These are phyloP conservation scores for Lentinus brumalis DNA, from an alignment of 768 basidiomycete genomes.

Conservation along the genomic window DNA sequence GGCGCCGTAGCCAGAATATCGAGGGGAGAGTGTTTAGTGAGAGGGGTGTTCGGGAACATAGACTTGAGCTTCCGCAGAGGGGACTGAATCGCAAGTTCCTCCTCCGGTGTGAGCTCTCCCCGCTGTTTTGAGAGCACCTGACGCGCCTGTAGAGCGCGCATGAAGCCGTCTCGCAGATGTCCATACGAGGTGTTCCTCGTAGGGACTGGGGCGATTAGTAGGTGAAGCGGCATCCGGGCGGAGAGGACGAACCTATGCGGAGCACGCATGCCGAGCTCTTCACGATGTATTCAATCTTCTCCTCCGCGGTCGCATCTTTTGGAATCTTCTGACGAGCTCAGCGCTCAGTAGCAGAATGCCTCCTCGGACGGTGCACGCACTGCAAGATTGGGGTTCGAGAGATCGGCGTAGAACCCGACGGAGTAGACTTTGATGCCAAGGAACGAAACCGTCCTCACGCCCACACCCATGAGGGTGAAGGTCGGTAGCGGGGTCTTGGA, in stretches of 20 bases:
- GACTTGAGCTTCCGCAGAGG: slow-evolving; percentile 75
- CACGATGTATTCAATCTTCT: slow-evolving; percentile 71
- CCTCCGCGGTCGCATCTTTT: slow-evolving; percentile 55
- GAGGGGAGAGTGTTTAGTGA: slow-evolving; percentile 66
- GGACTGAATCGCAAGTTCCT: slow-evolving; percentile 55
- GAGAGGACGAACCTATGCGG: slow-evolving; percentile 58
- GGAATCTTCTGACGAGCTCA: slow-evolving; percentile 46
- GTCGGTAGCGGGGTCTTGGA: slow-evolving; percentile 62
- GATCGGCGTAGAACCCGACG: slow-evolving; percentile 87
- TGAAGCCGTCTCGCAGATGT: slow-evolving; percentile 82
- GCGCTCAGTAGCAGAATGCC: neutral
- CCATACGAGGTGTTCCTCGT: slow-evolving; percentile 75
- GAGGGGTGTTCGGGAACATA: slow-evolving; percentile 70
- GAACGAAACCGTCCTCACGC: slow-evolving; percentile 89
- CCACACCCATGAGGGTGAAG: slow-evolving; percentile 77
- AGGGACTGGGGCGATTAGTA: slow-evolving; percentile 53
- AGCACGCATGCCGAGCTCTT: slow-evolving; percentile 69
- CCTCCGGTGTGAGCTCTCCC: slow-evolving; percentile 58
- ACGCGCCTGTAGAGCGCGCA: slow-evolving; percentile 69
- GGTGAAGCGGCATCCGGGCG: neutral
- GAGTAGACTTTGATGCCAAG: slow-evolving; percentile 87
- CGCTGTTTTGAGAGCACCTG: slow-evolving; percentile 53
- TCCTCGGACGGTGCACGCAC: slow-evolving; percentile 36
- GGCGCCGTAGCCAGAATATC: slow-evolving; percentile 72
- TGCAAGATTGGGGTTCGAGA: slow-evolving; percentile 61